These are phyloP conservation scores for Euphorbia lathyris DNA, from an alignment of 345 rosid genomes.

Conservation along the genomic window DNA sequence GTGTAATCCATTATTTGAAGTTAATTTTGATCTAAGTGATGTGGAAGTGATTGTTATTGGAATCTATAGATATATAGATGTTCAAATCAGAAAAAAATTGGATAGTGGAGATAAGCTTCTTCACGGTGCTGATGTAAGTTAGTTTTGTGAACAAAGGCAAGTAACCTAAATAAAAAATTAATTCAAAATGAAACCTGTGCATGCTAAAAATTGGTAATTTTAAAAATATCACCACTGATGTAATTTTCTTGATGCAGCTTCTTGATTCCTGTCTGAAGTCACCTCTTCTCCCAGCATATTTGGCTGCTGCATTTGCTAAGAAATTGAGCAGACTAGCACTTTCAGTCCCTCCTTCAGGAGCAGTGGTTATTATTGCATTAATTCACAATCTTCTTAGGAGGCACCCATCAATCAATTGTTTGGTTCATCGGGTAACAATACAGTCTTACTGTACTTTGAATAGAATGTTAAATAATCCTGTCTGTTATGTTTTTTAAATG, in stretches of 20 bases:
- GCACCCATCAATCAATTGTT: constrained; percentile 90
- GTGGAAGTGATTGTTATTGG: background rate
- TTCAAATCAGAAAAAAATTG: background rate
- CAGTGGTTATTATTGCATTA: constrained; percentile 71
- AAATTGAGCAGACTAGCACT: constrained; percentile 79
- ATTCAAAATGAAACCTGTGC: background rate
- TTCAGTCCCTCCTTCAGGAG: constrained; percentile 78
- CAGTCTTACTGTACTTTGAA: constrained; percentile 1
- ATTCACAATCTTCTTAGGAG: constrained; percentile 81
- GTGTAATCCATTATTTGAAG: background rate
- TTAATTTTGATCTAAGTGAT: background rate
- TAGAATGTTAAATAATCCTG: background rate
- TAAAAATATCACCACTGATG: background rate
- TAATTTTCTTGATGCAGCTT: constrained; percentile 51
- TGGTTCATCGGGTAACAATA: constrained; percentile 68
- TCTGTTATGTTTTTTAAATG: background rate
- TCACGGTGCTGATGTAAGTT: constrained; percentile 4
- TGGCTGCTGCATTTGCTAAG: constrained; percentile 94
- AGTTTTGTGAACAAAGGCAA: background rate
- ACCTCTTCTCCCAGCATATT: constrained; percentile 92
- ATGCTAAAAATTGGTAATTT: background rate
- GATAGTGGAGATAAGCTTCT: background rate
- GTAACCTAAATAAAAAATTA: background rate
- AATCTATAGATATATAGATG: background rate
- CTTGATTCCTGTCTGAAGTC: constrained; percentile 92